Conservation (phyloP, 2,329 filamentous ascomycete species). For the Pseudonectria buxi region DNA sequence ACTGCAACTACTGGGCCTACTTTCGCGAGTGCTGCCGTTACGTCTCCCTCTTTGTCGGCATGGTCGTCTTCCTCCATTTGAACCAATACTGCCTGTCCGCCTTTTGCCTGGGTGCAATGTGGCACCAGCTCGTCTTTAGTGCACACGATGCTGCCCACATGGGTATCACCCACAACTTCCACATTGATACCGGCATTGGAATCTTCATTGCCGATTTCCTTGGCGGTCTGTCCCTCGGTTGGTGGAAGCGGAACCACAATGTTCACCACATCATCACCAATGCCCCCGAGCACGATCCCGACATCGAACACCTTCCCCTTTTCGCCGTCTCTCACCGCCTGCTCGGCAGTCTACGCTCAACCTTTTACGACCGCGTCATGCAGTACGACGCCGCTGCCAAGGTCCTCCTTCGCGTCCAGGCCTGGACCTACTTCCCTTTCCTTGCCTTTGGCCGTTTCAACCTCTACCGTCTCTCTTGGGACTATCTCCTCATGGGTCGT, state of each 20-base stretch:
- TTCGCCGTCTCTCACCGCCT: conserved; percentile 82
- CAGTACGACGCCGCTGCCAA: conserved; percentile 68
- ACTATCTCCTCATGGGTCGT: conserved; percentile 63
- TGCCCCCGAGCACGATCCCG: conserved; percentile 88
- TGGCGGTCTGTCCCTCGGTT: conserved; percentile 83
- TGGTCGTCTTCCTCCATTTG: conserved; percentile 53
- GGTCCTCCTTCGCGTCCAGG: conserved; percentile 64
- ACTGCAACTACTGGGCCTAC: conserved; percentile 80
- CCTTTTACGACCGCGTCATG: conserved; percentile 79
- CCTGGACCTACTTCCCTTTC: conserved; percentile 77
- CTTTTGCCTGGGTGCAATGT: conserved; percentile 71
- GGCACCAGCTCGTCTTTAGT: conserved; percentile 92
- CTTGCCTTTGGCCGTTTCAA: conserved; percentile 81
- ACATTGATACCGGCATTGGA: conserved; percentile 74
- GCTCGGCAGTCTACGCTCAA: conserved; percentile 64
- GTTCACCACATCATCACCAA: conserved; percentile 97
- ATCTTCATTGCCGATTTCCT: conserved; percentile 87
- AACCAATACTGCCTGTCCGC: conserved; percentile 66
- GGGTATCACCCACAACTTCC: conserved; percentile 91
- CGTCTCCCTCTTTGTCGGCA: conserved; percentile 51
- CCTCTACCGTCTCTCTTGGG: conserved; percentile 75
- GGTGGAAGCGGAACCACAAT: conserved; percentile 97
- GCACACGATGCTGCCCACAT: conserved; percentile 96
- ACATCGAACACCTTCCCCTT: conserved; percentile 87
- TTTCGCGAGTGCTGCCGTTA: conserved; percentile 70